Conservation (phyloP, 805 yeast species). For the Lipomyces orientalis region DNA sequence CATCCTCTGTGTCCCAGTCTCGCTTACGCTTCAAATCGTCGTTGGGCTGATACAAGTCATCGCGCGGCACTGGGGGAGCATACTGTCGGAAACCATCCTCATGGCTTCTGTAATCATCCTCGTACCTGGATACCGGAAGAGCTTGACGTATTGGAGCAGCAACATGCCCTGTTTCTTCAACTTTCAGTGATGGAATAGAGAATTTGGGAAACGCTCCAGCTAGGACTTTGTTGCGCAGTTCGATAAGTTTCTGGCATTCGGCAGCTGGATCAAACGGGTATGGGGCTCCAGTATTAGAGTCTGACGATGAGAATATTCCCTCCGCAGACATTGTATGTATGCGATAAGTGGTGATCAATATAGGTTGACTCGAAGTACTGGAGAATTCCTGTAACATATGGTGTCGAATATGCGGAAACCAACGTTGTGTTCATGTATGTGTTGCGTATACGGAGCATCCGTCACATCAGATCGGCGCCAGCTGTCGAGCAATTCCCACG, state of each 20-base stretch:
- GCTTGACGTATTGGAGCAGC: conserved; percentile 7
- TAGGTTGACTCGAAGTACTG: too few species aligned
- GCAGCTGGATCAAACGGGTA: conserved; percentile 32
- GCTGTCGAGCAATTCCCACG: background rate
- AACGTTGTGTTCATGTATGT: background rate
- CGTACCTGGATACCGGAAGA: background rate
- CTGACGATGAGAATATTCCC: background rate
- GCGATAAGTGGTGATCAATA: background rate
- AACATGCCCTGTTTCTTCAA: background rate
- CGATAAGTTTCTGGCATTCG: conserved; percentile 33
- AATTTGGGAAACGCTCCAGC: conserved; percentile 32
- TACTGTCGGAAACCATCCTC: conserved; percentile 9
- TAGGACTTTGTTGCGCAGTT: conserved; percentile 27
- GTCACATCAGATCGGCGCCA: background rate
- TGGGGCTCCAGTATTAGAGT: background rate
- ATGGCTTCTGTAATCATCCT: background rate
- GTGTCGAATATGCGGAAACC: too few species aligned
- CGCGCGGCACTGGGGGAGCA: conserved; percentile 2
- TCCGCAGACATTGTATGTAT: background rate
- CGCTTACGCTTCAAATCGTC: conserved; percentile 24
- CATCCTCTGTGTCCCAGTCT: conserved; percentile 4
- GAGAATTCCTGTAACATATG: too few species aligned
- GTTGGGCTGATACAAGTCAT: conserved; percentile 7
- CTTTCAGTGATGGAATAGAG: conserved; percentile 2
- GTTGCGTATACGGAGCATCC: background rate